Base-by-base conservation (phyloP, 2,329 filamentous ascomycete species). In the Fusarium sp. region DNA sequence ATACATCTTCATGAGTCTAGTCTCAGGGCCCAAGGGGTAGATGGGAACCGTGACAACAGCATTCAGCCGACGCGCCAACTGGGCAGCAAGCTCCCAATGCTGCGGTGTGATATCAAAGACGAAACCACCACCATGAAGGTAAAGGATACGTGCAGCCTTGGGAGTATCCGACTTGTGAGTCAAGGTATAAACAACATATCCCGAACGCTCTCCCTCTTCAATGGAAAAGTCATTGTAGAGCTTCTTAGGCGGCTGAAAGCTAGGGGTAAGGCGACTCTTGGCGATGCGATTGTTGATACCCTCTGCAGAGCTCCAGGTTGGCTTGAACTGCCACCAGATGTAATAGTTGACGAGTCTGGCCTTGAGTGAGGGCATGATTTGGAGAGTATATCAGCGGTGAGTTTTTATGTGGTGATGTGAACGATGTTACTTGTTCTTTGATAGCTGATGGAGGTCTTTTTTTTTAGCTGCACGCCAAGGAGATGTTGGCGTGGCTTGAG, bases 21-120 rank as follows among this genome's bases (percentile, higher is more conserved):
- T 76, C 61, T 82, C 80, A 6, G 80, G 80, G 0, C 77, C 80
- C 31, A 82, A 72, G 9, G 81, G 81, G 50, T 81, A 81, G 42
- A 82, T 74, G 20, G 80, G 79, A 35, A 82, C 77, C 2, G 79
- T 80, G 45, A 81, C 70, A 14, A 78, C 72, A 52, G 80, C 80
- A 71, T 80, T 76, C 35, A 82, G 70, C 2, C 78, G 77, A 64
- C 79, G 71, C 2, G 79, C 79, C 35, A 81, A 71, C 50, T 70
- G 62, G 6, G 76, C 76, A 35, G 77, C 73, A 22, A 81, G 45
- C 40, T 66, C 61, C 80, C 80, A 82, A n/a, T 82, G 80, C 64
- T 70, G 66, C 4, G 58, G 60, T 0, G 62, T 64, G 47, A 81
- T 78, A 37, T 79, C 79, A 62, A 81, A 80, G 65, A 81, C 71